Evolutionary conservation across 1,284 basidiomycete species (phyloP).

Genomic region (Sphaerobolus stellatus): DNA sequence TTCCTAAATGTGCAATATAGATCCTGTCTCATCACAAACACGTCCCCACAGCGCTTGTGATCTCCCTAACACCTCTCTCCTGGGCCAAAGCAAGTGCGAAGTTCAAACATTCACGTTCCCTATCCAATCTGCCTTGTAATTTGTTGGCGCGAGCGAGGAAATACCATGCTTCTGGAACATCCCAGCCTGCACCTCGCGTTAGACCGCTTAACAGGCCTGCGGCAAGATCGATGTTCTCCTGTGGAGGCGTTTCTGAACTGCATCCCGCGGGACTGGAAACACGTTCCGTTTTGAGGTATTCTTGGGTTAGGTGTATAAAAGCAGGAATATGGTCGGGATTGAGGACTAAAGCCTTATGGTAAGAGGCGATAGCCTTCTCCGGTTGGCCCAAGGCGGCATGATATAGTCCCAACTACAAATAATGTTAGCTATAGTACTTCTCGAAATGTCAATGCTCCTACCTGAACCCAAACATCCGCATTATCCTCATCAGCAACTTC

Average conservation of each 20-base stretch:
- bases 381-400: conserved; percentile 57
- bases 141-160: conserved; percentile 79
- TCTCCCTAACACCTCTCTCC: conserved; percentile 61
- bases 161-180: conserved; percentile 91
- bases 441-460: conserved; percentile 31
- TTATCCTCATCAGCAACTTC: conserved; percentile 86
- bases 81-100: conserved; percentile 75
- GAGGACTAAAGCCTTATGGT: conserved; percentile 83
- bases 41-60: conserved; percentile 65
- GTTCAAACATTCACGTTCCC: conserved; percentile 73
- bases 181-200: conserved; percentile 74
- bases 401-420: conserved; percentile 71
- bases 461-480: conserved; percentile 93
- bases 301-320: conserved; percentile 70
- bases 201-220: conserved; percentile 65
- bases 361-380: conserved; percentile 67
- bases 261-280: conserved; percentile 15
- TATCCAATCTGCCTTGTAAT: conserved; percentile 65
- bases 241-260: conserved; percentile 12
- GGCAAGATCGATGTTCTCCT: conserved; percentile 69
- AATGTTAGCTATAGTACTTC: neutral
- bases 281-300: conserved; percentile 58
- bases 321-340: conserved; percentile 74
- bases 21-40: too few species aligned
- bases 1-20: neutral